Percentiles rank a stretch among this genome's conserved stretches.
Conservation (phyloP, 2,329 filamentous ascomycete species). For the Penicillium digitatum region DNA sequence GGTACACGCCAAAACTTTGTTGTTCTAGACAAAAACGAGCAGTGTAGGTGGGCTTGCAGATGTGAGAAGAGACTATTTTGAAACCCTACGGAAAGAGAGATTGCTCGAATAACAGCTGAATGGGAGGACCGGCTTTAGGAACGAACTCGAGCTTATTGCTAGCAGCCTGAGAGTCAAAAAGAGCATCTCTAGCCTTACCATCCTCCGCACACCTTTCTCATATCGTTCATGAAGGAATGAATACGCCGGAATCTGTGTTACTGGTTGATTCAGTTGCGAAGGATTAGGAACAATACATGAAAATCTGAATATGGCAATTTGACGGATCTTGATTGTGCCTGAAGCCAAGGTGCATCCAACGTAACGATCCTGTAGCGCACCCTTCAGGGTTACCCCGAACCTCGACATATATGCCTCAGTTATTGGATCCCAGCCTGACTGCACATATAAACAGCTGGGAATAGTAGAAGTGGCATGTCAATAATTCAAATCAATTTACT, state of each 20-base stretch:
- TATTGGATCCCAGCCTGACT: constrained; percentile 3
- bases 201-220: too few species aligned
- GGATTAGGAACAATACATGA: not conserved
- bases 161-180: too few species aligned
- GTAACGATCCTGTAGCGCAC: not conserved
- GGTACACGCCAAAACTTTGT: not conserved
- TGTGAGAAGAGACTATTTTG: too few species aligned
- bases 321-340: not conserved
- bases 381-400: not conserved
- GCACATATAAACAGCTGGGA: not conserved
- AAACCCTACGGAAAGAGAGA: too few species aligned
- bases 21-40: not conserved
- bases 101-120: too few species aligned
- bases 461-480: constrained; percentile 10
- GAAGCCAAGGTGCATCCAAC: not conserved
- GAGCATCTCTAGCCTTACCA: too few species aligned
- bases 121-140: too few species aligned
- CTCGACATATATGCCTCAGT: not conserved
- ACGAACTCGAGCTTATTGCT: too few species aligned
- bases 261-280: too few species aligned
- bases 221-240: too few species aligned
- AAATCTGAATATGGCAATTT: not conserved
- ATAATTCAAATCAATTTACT: constrained; percentile 5
- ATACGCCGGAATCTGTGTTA: too few species aligned
- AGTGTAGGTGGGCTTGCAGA: too few species aligned